Base-by-base conservation (phyloP, 495 filamentous ascomycete species). In the Viridothelium virens region DNA sequence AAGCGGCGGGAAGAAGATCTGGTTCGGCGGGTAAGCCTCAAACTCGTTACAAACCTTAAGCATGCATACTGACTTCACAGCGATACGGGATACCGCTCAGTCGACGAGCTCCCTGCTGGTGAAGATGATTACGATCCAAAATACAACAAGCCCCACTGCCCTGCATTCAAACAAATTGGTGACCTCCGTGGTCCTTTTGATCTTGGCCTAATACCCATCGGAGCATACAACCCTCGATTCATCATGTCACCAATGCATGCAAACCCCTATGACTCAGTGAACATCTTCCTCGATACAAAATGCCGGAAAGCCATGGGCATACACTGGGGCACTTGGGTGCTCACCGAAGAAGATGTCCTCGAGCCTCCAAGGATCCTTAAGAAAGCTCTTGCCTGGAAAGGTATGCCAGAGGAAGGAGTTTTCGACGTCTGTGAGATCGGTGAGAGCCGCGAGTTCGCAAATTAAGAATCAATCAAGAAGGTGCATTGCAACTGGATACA, bases 171-270 rank as follows among this genome's bases (percentile, higher is more conserved):
- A 66, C 81, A 96, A 74, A 89, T 97, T 62, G 94, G 94, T 63
- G 79, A 89, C 48, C 83, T 84, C 63, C 83, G 91, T 16, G 94
- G 94, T 1, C 89, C 89, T 3, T 96, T 98, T 72, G 92, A 98
- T 76, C 84, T 98, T 34, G 94, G 94, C 2, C 71, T 98, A 70
- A 95, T 98, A 65, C 94, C 94, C 34, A 96, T 98, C 68, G 94
- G 93, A 36, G 94, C 94, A 31, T 98, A 98, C 73, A 77, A 82
- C 68, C 94, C 94, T 9, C 83, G 93, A 56, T 85, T 39, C 33
- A 72, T 77, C 65, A 76, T 79, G 73, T 74, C 71, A 50, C 77
- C 86, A 47, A 87, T 95, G 81, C 94, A 98, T 75, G 90, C 89
- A 7, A 89, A 96, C 76, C 94, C 94, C 1, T 88, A 84, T 66